These are phyloP conservation scores for Aspergillus novofumigatus DNA, from an alignment of 2,329 filamentous ascomycete species.

Conservation along the genomic window DNA sequence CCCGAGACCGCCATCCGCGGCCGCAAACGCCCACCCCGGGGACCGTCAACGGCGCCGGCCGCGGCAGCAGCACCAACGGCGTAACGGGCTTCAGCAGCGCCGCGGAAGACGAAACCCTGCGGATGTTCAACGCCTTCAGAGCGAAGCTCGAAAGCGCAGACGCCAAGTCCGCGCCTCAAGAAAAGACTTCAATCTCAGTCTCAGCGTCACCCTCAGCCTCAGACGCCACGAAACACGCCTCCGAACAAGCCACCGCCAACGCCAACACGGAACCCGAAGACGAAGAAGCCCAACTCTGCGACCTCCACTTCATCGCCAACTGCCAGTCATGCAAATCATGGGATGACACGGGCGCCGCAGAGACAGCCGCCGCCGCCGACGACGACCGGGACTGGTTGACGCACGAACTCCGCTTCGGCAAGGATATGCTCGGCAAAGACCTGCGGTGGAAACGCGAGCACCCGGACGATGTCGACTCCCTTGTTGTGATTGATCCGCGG, in stretches of 20 bases:
- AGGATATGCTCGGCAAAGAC: constrained; percentile 86
- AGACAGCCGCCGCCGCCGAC: constrained; percentile 44
- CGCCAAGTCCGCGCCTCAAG: constrained; percentile 13
- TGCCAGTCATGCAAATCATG: constrained; percentile 88
- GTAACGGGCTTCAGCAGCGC: constrained; percentile 49
- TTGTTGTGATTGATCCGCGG: constrained; percentile 88
- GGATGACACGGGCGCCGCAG: constrained; percentile 52
- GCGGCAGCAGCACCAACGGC: constrained; percentile 49
- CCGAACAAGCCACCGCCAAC: constrained; percentile 7
- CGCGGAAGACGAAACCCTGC: constrained; percentile 61
- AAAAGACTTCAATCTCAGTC: neutral
- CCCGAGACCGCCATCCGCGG: constrained; percentile 45
- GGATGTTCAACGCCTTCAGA: constrained; percentile 74
- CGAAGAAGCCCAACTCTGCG: constrained; percentile 74
- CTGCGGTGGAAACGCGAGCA: constrained; percentile 85
- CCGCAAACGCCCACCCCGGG: constrained; percentile 41
- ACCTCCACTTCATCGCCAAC: constrained; percentile 91
- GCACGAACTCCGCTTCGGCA: constrained; percentile 79
- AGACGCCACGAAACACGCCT: constrained; percentile 8
- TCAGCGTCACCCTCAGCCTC: constrained; percentile 25
- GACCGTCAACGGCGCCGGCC: constrained; percentile 26
- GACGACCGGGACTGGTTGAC: constrained; percentile 71
- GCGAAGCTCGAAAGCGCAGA: constrained; percentile 60
- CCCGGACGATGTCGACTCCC: constrained; percentile 65
- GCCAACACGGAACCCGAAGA: constrained; percentile 28